Evolutionary conservation across 331 rosid genomes (phyloP), one percentile per base, ranked within the genome.

Genomic region (Acacia concinna): DNA sequence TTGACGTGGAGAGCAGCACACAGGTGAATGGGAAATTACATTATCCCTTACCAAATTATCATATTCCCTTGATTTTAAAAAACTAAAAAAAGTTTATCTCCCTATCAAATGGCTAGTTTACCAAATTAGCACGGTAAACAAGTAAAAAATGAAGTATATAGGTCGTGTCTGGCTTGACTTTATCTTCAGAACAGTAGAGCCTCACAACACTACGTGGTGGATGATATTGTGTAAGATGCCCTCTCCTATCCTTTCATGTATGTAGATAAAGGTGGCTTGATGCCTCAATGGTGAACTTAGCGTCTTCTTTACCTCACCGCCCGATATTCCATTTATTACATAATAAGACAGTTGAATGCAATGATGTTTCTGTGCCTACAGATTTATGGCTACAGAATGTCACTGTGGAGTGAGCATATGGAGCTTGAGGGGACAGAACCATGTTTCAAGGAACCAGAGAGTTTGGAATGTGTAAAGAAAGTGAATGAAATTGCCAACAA

Each of bases 301-400:
- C 49, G 30, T 41, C 70, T 59, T 51, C 71, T 59, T 8, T 73
- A 13, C 56, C 51, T 57, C 18, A 23, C 51, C 40, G 8, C 56
- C 70, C 49, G 77, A 65, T 66, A 77, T 78, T 73, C 14, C 64
- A 43, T 44, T 43, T 59, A 25, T 25, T 73, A 28, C 38, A 74
- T 34, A 47, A 68, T 27, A 40, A 0, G 37, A 38, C 5, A n/a
- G 2, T 47, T 18, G 49, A 46, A 49, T 43, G 73, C 32, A 21
- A 71, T 47, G 37, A 63, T 49, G 34, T 40, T 62, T 80, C 30
- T 59, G 28, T 75, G 75, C 69, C 57, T 80, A 83, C 89, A 96
- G 99, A 82, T 96, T 47, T 96, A 89, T 79, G 99, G 99, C 54
- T 91, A 93, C 81, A 85, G 99, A 87, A 91, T 79, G 94, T 96